Percentiles rank a stretch among this genome's conserved stretches.
phyloP scores from a whole-genome alignment of 108 stramenopile species.

The Pseudonitzschia multistriata region DNA sequence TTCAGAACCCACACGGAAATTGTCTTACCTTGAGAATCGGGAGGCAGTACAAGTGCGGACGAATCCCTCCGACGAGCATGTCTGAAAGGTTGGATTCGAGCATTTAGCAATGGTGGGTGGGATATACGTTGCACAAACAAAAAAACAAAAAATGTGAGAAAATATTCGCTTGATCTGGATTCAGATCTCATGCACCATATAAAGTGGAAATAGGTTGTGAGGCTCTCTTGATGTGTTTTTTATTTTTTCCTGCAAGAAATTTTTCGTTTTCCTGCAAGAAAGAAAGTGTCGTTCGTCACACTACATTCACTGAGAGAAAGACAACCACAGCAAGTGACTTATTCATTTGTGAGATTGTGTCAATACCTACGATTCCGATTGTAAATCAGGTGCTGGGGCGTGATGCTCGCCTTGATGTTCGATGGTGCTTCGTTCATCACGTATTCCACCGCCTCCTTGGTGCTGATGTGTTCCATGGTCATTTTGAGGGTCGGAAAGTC shows the following conservation, averaged over 20 bases:
- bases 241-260: no score
- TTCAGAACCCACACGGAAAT: no score
- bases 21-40: conserved; percentile 87
- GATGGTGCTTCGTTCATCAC: conserved; percentile 56
- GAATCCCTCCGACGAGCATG: conserved; percentile 88
- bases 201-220: no score
- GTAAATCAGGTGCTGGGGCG: conserved; percentile 97
- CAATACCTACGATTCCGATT: conserved; percentile 94
- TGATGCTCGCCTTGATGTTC: conserved; percentile 96
- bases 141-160: conserved; percentile 8
- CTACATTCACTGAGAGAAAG: no score
- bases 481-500: conserved; percentile 90
- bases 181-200: no score
- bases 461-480: conserved; percentile 97
- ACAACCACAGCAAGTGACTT: no score
- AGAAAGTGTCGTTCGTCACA: no score
- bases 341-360: background rate
- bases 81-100: conserved; percentile 21
- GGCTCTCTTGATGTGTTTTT: no score
- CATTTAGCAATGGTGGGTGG: background rate
- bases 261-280: no score
- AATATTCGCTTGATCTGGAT: no score
- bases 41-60: conserved; percentile 98
- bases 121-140: background rate
- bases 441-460: conserved; percentile 91